These are phyloP conservation scores for Populus hybrid DNA, from an alignment of 441 rosid genomes.

Conservation along the genomic window DNA sequence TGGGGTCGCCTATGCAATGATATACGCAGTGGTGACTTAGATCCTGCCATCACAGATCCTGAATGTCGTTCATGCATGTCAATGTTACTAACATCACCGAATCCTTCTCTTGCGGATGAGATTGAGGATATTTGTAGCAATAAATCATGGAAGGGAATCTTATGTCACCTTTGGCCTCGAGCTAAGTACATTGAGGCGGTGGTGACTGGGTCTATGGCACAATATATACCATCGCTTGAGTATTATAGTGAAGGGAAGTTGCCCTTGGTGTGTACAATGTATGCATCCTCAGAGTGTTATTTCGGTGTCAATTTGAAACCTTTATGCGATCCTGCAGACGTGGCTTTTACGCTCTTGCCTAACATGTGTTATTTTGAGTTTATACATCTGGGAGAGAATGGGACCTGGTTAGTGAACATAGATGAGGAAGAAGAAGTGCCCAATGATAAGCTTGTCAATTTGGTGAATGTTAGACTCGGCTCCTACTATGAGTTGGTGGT, in stretches of 20 bases:
- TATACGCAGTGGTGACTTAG: slow-evolving; percentile 55
- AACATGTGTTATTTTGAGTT: slow-evolving; percentile 91
- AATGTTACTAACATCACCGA: slow-evolving; percentile 38
- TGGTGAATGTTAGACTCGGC: slow-evolving; percentile 63
- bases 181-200: slow-evolving; percentile 88
- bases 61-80: slow-evolving; percentile 58
- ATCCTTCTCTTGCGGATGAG: slow-evolving; percentile 64
- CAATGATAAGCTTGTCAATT: slow-evolving; percentile 50
- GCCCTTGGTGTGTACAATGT: slow-evolving; percentile 84
- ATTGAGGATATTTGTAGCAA: slow-evolving; percentile 61
- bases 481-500: slow-evolving; percentile 80
- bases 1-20: slow-evolving; percentile 67
- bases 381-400: slow-evolving; percentile 67
- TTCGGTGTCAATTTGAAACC: slow-evolving; percentile 88
- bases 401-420: slow-evolving; percentile 40
- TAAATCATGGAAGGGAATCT: slow-evolving; percentile 77
- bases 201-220: slow-evolving; percentile 94
- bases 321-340: slow-evolving; percentile 69
- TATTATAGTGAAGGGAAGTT: slow-evolving; percentile 65
- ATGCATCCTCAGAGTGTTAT: slow-evolving; percentile 92
- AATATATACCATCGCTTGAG: slow-evolving; percentile 70
- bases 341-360: slow-evolving; percentile 79
- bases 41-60: slow-evolving; percentile 54
- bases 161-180: slow-evolving; percentile 76
- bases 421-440: slow-evolving; percentile 60